Evolutionary conservation across 228 moss, liverwort and hornwort genomes (phyloP).

Genomic region (Sphagnum magellanicum): DNA sequence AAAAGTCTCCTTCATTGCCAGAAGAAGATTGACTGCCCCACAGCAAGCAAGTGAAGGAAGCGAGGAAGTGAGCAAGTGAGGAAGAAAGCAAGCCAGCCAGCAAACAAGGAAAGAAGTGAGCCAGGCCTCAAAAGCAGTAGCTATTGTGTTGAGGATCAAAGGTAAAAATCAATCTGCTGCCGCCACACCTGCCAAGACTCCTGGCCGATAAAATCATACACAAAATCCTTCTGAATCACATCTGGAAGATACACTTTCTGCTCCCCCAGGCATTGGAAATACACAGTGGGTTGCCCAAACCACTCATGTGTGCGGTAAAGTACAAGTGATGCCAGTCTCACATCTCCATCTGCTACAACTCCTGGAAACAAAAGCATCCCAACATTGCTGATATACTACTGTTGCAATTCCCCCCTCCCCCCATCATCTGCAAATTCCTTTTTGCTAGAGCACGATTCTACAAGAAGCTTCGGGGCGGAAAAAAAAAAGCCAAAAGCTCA

Average conservation of each 20-base stretch:
- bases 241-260: conserved; percentile 73
- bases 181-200: conserved; percentile 88
- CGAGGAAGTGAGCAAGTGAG: too few species aligned
- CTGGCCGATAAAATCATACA: conserved; percentile 61
- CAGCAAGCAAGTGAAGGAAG: too few species aligned
- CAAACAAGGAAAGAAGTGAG: too few species aligned
- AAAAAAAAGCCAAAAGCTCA: neutral
- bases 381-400: too few species aligned
- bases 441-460: neutral
- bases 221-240: conserved; percentile 44
- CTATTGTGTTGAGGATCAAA: too few species aligned
- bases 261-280: conserved; percentile 71
- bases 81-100: too few species aligned
- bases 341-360: conserved; percentile 83
- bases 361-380: conserved; percentile 22
- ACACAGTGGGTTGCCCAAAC: conserved; percentile 70
- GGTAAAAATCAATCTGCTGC: too few species aligned
- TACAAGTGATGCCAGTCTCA: conserved; percentile 64
- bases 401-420: neutral
- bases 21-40: too few species aligned
- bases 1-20: too few species aligned
- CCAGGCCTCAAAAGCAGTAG: too few species aligned
- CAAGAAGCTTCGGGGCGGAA: neutral
- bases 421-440: neutral
- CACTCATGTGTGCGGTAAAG: conserved; percentile 84